Conservation (phyloP, 139 green algal species). For the Chlamydomonas sp. region DNA sequence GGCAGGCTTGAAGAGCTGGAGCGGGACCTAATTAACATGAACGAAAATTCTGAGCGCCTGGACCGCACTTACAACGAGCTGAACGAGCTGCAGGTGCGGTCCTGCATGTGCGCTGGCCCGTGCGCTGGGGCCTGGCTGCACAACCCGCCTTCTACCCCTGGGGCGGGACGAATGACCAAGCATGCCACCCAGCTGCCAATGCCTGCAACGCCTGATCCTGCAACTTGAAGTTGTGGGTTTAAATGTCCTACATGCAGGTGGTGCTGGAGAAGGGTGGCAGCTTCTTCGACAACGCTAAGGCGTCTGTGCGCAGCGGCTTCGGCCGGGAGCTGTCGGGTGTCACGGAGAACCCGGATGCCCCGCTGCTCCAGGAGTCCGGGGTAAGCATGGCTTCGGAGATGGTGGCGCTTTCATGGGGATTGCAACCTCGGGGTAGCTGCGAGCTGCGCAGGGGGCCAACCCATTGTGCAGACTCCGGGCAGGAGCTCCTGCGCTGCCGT, state of each 20-base stretch:
- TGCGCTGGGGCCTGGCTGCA: too few species aligned
- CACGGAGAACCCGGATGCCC: conserved; percentile 26
- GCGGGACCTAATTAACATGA: conserved; percentile 85
- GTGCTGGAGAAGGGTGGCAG: conserved; percentile 91
- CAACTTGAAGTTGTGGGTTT: too few species aligned
- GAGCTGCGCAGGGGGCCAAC: too few species aligned
- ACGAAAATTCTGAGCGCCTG: conserved; percentile 91
- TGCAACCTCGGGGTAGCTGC: too few species aligned
- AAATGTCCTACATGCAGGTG: conserved; percentile 71
- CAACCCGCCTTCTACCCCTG: not conserved
- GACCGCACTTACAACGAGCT: conserved; percentile 81
- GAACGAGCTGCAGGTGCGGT: conserved; percentile 75
- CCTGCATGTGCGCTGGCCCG: too few species aligned
- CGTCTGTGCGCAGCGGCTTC: conserved; percentile 1
- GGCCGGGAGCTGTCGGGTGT: conserved; percentile 8
- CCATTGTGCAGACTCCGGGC: too few species aligned
- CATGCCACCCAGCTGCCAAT: too few species aligned
- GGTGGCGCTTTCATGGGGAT: too few species aligned
- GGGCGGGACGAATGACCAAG: too few species aligned
- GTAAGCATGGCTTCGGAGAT: not conserved
- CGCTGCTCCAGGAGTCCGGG: conserved; percentile 19
- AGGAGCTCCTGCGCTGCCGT: too few species aligned
- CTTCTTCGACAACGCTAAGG: conserved; percentile 89
- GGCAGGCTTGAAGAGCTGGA: conserved; percentile 91
- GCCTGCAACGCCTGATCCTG: too few species aligned